phyloP scores from a whole-genome alignment of 805 yeast genomes.

The Kregervanrija fluxuum region DNA sequence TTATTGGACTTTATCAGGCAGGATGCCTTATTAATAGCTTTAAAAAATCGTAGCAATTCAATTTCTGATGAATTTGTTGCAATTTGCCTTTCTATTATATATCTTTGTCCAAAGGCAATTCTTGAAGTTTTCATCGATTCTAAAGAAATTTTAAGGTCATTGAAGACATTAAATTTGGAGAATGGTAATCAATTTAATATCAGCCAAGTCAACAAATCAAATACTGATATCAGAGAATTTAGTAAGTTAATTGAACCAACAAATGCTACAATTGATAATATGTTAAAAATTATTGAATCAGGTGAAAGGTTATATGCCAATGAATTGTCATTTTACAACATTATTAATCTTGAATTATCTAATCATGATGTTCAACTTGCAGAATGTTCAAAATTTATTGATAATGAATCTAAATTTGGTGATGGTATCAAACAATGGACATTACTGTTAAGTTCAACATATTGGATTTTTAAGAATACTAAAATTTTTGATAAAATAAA shows the following conservation, averaged over 20 bases:
- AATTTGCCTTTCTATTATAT: conserved; percentile 16
- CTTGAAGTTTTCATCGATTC: conserved; percentile 18
- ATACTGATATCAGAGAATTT: background rate
- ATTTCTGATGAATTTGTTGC: conserved; percentile 12
- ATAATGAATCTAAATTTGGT: conserved; percentile 17
- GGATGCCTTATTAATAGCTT: conserved; percentile 12
- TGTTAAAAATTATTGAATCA: conserved; percentile 19
- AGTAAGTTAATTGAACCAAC: conserved; percentile 11
- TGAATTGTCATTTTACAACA: conserved; percentile 20
- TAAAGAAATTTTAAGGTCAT: conserved; percentile 19
- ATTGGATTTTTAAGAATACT: conserved; percentile 22
- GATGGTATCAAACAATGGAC: conserved; percentile 18
- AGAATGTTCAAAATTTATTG: conserved; percentile 21
- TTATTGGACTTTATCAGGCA: conserved; percentile 17
- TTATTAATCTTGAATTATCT: conserved; percentile 15
- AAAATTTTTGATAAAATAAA: conserved; percentile 20
- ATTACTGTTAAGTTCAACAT: conserved; percentile 20
- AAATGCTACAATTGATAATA: conserved; percentile 7
- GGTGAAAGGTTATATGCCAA: conserved; percentile 24
- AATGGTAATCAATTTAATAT: conserved; percentile 1
- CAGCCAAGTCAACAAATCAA: background rate
- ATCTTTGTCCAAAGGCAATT: conserved; percentile 19
- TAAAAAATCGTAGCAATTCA: conserved; percentile 1
- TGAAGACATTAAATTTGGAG: conserved; percentile 10
- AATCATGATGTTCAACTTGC: conserved; percentile 13